Evolutionary conservation across 2,329 filamentous ascomycete genomes (phyloP).

Genomic region (Ophiostoma ulmi): DNA sequence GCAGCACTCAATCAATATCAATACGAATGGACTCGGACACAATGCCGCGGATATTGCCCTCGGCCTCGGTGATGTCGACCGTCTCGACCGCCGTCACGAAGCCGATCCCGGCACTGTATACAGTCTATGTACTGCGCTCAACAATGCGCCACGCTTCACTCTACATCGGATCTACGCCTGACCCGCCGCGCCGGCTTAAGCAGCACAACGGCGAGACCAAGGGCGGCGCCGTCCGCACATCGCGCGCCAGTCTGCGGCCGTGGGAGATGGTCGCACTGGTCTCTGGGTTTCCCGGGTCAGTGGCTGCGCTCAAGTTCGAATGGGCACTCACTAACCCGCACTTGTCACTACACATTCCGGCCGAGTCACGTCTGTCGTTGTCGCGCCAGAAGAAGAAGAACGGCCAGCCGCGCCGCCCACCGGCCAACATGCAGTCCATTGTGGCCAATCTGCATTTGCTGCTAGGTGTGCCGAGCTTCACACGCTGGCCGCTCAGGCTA

Average conservation of each 20-base stretch:
- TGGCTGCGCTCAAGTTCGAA: constrained; percentile 92
- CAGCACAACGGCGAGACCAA: constrained; percentile 85
- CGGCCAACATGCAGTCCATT: constrained; percentile 59
- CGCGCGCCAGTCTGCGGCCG: constrained; percentile 62
- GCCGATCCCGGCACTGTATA: constrained; percentile 82
- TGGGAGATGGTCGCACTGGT: constrained; percentile 90
- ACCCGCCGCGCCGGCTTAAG: constrained; percentile 74
- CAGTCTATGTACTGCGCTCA: constrained; percentile 86
- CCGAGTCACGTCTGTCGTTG: constrained; percentile 53
- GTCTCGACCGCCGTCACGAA: constrained; percentile 42
- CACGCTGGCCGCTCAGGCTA: constrained; percentile 73
- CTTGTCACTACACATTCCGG: constrained; percentile 69
- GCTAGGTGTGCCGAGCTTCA: constrained; percentile 72
- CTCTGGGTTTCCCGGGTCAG: constrained; percentile 79
- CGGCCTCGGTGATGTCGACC: constrained; percentile 1
- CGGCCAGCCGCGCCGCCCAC: constrained; percentile 53
- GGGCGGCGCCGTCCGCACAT: constrained; percentile 77
- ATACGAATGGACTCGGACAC: not conserved
- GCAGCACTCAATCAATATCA: not conserved
- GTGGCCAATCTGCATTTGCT: constrained; percentile 78
- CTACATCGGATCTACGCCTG: constrained; percentile 89
- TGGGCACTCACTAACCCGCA: constrained; percentile 88
- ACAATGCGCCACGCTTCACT: constrained; percentile 64
- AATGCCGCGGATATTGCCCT: not conserved
- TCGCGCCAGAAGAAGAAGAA: constrained; percentile 48